These are phyloP conservation scores for Glycyrrhiza uralensis DNA, from an alignment of 306 rosid genomes.

Conservation along the genomic window DNA sequence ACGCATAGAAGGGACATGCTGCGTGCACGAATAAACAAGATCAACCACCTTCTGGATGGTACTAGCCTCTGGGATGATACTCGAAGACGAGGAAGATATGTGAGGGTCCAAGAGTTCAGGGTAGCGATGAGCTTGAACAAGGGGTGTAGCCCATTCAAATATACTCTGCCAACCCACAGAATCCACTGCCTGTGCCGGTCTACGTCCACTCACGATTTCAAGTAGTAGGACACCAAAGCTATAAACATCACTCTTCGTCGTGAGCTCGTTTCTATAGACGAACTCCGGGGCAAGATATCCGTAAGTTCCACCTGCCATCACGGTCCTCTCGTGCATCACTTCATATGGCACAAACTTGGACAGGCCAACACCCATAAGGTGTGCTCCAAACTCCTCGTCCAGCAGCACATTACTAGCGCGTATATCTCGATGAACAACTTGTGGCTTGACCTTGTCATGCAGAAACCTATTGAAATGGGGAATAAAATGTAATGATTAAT, in stretches of 20 bases:
- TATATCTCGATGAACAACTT: slow-evolving; percentile 95
- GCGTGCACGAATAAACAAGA: slow-evolving; percentile 97
- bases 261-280: slow-evolving; percentile 88
- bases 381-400: slow-evolving; percentile 97
- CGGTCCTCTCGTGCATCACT: slow-evolving; percentile 91
- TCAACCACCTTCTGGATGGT: slow-evolving; percentile 89
- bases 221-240: slow-evolving; percentile 93
- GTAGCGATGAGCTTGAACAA: slow-evolving; percentile 89
- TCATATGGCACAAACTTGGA: slow-evolving; percentile 92
- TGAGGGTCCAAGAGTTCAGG: slow-evolving; percentile 90
- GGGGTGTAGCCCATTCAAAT: slow-evolving; percentile 97
- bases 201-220: slow-evolving; percentile 89
- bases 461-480: slow-evolving; percentile 59
- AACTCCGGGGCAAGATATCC: slow-evolving; percentile 98
- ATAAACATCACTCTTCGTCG: slow-evolving; percentile 92
- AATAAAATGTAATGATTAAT: not conserved
- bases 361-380: slow-evolving; percentile 90
- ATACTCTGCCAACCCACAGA: slow-evolving; percentile 98
- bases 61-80: slow-evolving; percentile 70
- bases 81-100: slow-evolving; percentile 54
- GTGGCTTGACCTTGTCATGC: slow-evolving; percentile 98
- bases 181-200: slow-evolving; percentile 96
- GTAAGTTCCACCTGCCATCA: slow-evolving; percentile 96
- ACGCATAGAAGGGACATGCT: slow-evolving; percentile 96
- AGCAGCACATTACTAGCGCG: slow-evolving; percentile 90